Percentiles rank a stretch among this genome's conserved stretches.
Evolutionary conservation across 345 rosid species (phyloP).

Genomic region (Alliaria petiolata): DNA sequence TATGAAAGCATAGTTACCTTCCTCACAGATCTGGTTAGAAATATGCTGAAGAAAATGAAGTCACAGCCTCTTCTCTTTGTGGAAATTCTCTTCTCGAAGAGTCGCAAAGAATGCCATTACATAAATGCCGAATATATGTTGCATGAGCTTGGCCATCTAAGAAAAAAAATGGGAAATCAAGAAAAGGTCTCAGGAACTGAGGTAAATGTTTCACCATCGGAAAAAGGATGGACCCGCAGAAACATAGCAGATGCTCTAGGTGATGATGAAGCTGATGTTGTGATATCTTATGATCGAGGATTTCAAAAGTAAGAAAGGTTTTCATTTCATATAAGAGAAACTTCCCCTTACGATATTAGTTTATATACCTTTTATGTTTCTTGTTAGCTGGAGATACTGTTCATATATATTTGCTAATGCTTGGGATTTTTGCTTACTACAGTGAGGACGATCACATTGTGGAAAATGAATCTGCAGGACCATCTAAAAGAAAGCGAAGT

Average conservation of each 20-base stretch:
- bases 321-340: slow-evolving; percentile 7
- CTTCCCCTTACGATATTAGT: background rate
- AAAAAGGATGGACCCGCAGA: slow-evolving; percentile 54
- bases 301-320: slow-evolving; percentile 43
- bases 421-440: slow-evolving; percentile 28
- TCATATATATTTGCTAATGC: background rate
- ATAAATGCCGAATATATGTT: slow-evolving; percentile 79
- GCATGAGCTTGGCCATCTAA: slow-evolving; percentile 72
- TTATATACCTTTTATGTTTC: background rate
- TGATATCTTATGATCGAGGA: slow-evolving; percentile 54
- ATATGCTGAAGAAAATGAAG: slow-evolving; percentile 84
- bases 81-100: slow-evolving; percentile 89
- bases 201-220: slow-evolving; percentile 39
- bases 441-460: slow-evolving; percentile 40
- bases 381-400: slow-evolving; percentile 2
- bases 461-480: slow-evolving; percentile 39
- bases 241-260: slow-evolving; percentile 96
- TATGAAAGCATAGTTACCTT: slow-evolving; percentile 55
- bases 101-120: slow-evolving; percentile 78
- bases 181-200: slow-evolving; percentile 39
- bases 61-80: slow-evolving; percentile 87
- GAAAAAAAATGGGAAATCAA: slow-evolving; percentile 44
- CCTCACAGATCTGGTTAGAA: slow-evolving; percentile 56
- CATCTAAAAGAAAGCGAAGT: slow-evolving; percentile 59
- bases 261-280: slow-evolving; percentile 96